Evolutionary conservation across 441 rosid species (phyloP).

Genomic region (Gossypium davidsonii): DNA sequence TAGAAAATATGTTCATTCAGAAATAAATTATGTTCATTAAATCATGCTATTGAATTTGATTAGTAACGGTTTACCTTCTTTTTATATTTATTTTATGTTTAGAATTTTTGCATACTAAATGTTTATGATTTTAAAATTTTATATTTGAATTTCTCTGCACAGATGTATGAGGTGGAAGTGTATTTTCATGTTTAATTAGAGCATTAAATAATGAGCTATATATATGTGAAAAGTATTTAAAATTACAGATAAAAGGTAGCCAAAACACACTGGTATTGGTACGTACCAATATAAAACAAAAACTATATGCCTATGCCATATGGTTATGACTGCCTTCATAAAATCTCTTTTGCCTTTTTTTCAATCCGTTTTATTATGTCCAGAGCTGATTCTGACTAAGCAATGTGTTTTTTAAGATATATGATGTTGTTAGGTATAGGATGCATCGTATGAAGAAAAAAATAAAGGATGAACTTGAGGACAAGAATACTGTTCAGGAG

Average conservation of each 20-base stretch:
- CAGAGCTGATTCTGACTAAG: slow-evolving; percentile 4
- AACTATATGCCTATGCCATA: neutral
- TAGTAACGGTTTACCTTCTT: neutral
- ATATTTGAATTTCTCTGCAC: neutral
- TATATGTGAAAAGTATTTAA: neutral
- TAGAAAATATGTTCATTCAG: neutral
- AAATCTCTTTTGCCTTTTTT: neutral
- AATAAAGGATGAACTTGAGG: slow-evolving; percentile 76
- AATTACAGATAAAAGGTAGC: neutral
- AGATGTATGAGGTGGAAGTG: neutral
- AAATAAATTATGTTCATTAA: neutral
- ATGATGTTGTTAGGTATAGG: slow-evolving; percentile 74
- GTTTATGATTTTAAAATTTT: neutral
- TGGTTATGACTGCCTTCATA: neutral
- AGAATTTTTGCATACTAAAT: neutral
- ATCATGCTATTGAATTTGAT: neutral
- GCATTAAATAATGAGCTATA: neutral
- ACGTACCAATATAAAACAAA: neutral
- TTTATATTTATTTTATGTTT: neutral
- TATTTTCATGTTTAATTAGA: neutral
- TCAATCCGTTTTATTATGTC: neutral
- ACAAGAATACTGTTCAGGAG: slow-evolving; percentile 83
- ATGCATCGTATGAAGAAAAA: slow-evolving; percentile 70
- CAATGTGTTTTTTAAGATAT: slow-evolving; percentile 47
- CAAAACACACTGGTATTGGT: neutral